Evolutionary conservation across 345 rosid genomes (phyloP).

Genomic region (Boechera divaricarpa): DNA sequence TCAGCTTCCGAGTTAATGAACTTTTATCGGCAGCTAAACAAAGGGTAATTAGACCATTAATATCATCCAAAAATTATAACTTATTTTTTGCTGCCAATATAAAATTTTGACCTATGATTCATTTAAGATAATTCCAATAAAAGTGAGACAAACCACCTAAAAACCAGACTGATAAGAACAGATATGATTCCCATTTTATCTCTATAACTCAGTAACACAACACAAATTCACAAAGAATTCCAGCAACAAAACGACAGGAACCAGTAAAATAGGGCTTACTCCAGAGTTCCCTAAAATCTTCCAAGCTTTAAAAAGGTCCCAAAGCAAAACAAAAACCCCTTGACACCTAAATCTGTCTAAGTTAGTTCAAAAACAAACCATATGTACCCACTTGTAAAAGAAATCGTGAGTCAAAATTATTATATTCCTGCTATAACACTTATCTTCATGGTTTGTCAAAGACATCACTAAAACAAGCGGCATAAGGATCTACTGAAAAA

Average conservation of each 20-base stretch:
- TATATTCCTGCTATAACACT: background rate
- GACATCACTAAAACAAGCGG: conserved; percentile 9
- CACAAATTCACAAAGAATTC: background rate
- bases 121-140: background rate
- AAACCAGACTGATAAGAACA: conserved; percentile 7
- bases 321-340: conserved; percentile 1
- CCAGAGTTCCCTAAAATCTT: conserved; percentile 6
- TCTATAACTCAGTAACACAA: conserved; percentile 1
- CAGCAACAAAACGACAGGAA: background rate
- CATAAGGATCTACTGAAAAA: background rate
- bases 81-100: background rate
- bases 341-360: background rate
- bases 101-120: background rate
- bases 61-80: conserved; percentile 10
- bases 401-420: background rate
- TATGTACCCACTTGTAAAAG: background rate
- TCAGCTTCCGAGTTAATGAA: conserved; percentile 83
- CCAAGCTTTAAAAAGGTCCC: background rate
- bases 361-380: background rate
- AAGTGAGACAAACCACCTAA: background rate
- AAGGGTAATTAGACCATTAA: conserved; percentile 35
- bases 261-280: background rate
- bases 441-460: conserved; percentile 12
- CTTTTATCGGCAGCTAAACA: conserved; percentile 93
- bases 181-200: background rate